Conservation (phyloP, 176 grass and related monocot species). For the Avena eriantha region DNA sequence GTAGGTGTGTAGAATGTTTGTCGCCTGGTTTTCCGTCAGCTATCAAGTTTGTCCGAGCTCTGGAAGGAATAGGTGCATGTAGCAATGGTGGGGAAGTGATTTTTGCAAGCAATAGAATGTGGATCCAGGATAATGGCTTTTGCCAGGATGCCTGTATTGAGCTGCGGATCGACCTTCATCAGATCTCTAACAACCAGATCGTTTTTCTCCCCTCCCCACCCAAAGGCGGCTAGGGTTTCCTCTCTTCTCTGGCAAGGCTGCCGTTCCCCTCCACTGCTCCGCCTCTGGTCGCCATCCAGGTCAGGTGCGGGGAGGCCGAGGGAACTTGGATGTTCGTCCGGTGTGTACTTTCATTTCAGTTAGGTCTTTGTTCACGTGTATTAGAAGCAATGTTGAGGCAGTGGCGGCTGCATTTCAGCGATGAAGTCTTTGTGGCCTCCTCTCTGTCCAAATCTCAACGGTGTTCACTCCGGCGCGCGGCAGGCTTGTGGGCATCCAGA, state of each 20-base stretch:
- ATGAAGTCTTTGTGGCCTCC: background rate
- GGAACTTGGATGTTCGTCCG: background rate
- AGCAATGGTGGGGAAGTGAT: background rate
- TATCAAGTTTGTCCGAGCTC: background rate
- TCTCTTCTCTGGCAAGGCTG: background rate
- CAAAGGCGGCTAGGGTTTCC: constrained; percentile 25
- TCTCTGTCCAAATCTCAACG: background rate
- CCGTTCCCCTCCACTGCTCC: background rate
- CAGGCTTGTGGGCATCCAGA: background rate
- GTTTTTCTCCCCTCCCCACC: background rate
- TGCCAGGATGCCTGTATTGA: background rate
- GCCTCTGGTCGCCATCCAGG: background rate
- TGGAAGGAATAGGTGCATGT: background rate
- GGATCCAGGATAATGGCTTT: background rate
- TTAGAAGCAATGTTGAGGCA: background rate
- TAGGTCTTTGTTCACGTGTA: background rate
- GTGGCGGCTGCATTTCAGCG: background rate
- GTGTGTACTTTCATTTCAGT: background rate
- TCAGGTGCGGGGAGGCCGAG: background rate
- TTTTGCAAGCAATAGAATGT: background rate
- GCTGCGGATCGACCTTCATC: background rate
- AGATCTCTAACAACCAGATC: background rate
- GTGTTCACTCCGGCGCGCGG: background rate
- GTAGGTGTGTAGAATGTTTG: background rate
- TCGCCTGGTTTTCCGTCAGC: background rate